phyloP scores from a whole-genome alignment of 192 early-diverging fungal species.

The Mortierella claussenii region DNA sequence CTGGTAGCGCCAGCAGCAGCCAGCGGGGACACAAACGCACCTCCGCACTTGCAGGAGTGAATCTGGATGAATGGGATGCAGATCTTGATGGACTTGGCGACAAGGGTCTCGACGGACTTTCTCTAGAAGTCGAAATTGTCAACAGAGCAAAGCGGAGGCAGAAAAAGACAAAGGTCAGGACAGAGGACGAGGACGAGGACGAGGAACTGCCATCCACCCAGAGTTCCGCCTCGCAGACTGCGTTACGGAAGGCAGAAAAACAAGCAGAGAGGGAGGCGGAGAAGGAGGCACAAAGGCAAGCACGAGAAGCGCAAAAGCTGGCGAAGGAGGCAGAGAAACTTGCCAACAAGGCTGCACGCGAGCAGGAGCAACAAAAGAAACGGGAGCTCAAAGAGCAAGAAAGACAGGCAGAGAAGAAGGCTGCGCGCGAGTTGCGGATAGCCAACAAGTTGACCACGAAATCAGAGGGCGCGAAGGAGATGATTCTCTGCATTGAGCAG shows the following conservation, averaged over 20 bases:
- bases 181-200: neutral
- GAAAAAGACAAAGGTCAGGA: slow-evolving; percentile 1
- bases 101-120: neutral
- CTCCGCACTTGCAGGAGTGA: neutral
- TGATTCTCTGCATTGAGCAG: slow-evolving; percentile 54
- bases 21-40: neutral
- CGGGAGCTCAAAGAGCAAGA: slow-evolving; percentile 7
- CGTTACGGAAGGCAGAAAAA: slow-evolving; percentile 6
- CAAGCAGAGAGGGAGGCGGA: neutral
- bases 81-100: neutral
- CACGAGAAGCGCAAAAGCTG: slow-evolving; percentile 4
- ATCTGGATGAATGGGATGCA: slow-evolving; percentile 2
- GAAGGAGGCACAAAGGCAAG: slow-evolving; percentile 4
- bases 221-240: neutral
- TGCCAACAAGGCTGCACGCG: slow-evolving; percentile 5
- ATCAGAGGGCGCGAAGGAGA: slow-evolving; percentile 49
- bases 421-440: slow-evolving; percentile 15
- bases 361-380: slow-evolving; percentile 3
- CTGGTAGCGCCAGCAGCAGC: neutral
- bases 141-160: neutral
- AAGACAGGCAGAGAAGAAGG: slow-evolving; percentile 32
- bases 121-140: slow-evolving; percentile 20
- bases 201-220: neutral
- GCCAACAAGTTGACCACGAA: slow-evolving; percentile 50
- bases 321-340: slow-evolving; percentile 5